Conservation (phyloP, 768 basidiomycete genomes). For the Trametes cubensis region DNA sequence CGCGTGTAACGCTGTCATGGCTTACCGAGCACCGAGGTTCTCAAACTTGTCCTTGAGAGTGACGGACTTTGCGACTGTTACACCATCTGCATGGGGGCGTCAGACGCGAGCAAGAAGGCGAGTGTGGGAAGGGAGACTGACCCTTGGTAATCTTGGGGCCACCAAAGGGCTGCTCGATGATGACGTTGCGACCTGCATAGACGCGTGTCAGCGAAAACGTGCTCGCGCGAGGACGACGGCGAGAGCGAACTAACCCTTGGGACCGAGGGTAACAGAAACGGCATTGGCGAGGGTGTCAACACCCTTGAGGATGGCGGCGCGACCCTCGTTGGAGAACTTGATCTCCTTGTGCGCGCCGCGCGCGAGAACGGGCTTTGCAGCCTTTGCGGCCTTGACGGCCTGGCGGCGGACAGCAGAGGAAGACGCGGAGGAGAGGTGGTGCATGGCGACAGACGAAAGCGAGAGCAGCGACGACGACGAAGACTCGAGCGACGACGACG, state of each 20-base stretch:
- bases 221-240: not conserved
- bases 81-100: slow-evolving; percentile 70
- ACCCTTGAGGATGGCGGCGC: slow-evolving; percentile 91
- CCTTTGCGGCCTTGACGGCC: slow-evolving; percentile 61
- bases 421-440: slow-evolving; percentile 68
- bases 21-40: slow-evolving; percentile 96
- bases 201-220: slow-evolving; percentile 21
- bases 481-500: slow-evolving; percentile 21
- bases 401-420: slow-evolving; percentile 69
- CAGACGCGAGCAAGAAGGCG: not conserved
- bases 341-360: slow-evolving; percentile 94
- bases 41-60: slow-evolving; percentile 96
- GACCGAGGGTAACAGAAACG: slow-evolving; percentile 94
- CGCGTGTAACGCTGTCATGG: slow-evolving; percentile 10
- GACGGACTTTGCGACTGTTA: slow-evolving; percentile 95
- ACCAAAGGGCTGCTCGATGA: slow-evolving; percentile 92
- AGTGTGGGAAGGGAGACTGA: slow-evolving; percentile 36
- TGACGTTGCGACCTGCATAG: slow-evolving; percentile 85
- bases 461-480: slow-evolving; percentile 20
- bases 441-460: slow-evolving; percentile 49
- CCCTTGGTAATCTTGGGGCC: slow-evolving; percentile 97
- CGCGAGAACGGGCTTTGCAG: slow-evolving; percentile 52
- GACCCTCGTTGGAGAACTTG: slow-evolving; percentile 93
- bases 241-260: slow-evolving; percentile 66
- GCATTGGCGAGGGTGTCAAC: slow-evolving; percentile 97